Conservation (phyloP, 768 basidiomycete species). For the Tricholoma flavovirens region DNA sequence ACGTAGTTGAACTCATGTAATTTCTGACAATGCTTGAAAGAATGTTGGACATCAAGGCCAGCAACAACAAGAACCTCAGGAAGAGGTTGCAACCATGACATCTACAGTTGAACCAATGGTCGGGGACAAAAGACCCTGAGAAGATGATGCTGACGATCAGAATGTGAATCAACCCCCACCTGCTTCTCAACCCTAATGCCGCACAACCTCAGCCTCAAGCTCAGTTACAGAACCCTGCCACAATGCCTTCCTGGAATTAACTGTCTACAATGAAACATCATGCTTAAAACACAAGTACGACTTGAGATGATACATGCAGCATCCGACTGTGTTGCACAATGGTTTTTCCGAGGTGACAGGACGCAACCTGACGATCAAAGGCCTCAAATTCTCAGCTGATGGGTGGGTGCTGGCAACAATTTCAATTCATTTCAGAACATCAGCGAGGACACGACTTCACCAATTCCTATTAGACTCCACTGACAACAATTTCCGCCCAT, state of each 20-base stretch:
- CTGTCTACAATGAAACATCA: no score
- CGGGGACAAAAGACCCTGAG: constrained; percentile 71
- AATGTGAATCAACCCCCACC: constrained; percentile 20
- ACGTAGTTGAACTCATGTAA: constrained; percentile 11
- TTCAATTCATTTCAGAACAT: constrained; percentile 12
- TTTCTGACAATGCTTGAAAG: constrained; percentile 8
- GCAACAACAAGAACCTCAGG: constrained; percentile 11
- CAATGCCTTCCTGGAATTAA: no score
- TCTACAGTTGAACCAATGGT: constrained; percentile 51
- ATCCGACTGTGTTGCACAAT: constrained; percentile 17
- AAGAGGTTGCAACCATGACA: constrained; percentile 12
- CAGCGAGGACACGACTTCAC: neutral
- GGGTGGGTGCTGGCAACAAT: constrained; percentile 1
- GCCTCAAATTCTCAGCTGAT: constrained; percentile 4
- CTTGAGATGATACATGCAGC: constrained; percentile 40
- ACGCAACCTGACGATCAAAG: constrained; percentile 10
- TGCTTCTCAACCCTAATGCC: constrained; percentile 24
- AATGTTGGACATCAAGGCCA: constrained; percentile 10
- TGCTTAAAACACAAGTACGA: constrained; percentile 22
- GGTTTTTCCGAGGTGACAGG: constrained; percentile 13
- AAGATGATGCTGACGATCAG: constrained; percentile 46
- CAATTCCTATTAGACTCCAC: neutral
- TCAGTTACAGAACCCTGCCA: constrained; percentile 3
- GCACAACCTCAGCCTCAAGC: constrained; percentile 11
- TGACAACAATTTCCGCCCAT: neutral